phyloP scores from a whole-genome alignment of 2,329 filamentous ascomycete species.

The Colletotrichum scovillei region DNA sequence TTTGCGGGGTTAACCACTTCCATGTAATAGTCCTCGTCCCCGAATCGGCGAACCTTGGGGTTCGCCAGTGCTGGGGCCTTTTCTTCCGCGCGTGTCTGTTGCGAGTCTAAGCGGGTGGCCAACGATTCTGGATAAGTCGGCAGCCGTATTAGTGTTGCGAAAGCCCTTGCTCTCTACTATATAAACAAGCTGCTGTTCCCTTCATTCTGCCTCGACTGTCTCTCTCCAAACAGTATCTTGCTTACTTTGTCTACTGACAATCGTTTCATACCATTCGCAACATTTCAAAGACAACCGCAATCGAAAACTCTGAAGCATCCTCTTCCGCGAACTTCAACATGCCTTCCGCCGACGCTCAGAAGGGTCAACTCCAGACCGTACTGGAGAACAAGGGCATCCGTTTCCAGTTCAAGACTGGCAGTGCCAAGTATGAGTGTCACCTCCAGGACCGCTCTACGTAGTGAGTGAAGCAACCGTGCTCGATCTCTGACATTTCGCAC shows the following conservation, averaged over 20 bases:
- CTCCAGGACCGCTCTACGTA: slow-evolving; percentile 57
- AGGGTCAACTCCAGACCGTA: slow-evolving; percentile 21
- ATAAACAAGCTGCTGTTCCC: slow-evolving; percentile 8
- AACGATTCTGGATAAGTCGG: slow-evolving; percentile 26
- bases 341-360: slow-evolving; percentile 23
- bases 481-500: not conserved
- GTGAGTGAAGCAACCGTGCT: slow-evolving; percentile 46
- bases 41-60: not conserved
- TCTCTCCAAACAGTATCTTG: not conserved
- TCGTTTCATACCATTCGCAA: not conserved
- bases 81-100: not conserved
- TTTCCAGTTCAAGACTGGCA: slow-evolving; percentile 59
- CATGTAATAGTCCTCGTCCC: not conserved
- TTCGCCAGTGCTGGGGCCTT: slow-evolving; percentile 1
- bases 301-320: not conserved
- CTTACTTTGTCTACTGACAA: not conserved
- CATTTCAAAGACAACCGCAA: not conserved
- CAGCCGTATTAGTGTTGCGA: not conserved
- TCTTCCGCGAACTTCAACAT: not conserved
- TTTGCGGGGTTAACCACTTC: slow-evolving; percentile 12
- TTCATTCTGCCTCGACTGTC: not conserved
- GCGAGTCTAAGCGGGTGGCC: not conserved
- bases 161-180: not conserved
- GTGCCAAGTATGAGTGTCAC: slow-evolving; percentile 51
- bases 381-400: slow-evolving; percentile 47